These are phyloP conservation scores for Populus trichocarpa DNA, from an alignment of 441 rosid species.

Conservation along the genomic window DNA sequence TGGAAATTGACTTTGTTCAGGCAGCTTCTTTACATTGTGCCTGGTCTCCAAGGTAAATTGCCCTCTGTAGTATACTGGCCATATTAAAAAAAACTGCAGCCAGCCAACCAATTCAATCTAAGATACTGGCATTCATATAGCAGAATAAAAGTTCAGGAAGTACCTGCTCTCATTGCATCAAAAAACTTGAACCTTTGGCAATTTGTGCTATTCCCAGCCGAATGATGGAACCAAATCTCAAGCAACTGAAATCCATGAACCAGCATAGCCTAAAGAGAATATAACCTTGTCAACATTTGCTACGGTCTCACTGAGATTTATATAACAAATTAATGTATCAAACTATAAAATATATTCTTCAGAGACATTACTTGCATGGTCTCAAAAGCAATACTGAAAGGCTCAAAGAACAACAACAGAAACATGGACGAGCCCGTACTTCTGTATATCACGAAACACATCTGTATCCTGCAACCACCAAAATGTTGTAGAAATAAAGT, in stretches of 20 bases:
- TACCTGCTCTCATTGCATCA: slow-evolving; percentile 78
- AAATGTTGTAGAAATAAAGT: slow-evolving; percentile 2
- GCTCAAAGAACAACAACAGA: slow-evolving; percentile 89
- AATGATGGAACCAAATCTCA: slow-evolving; percentile 86
- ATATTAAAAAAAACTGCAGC: background rate
- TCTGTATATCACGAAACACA: slow-evolving; percentile 59
- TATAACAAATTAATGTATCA: background rate
- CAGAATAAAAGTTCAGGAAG: slow-evolving; percentile 14
- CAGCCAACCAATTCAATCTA: slow-evolving; percentile 10
- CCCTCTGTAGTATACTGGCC: background rate
- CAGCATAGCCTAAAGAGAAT: slow-evolving; percentile 66
- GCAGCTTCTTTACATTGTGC: background rate
- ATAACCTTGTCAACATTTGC: background rate
- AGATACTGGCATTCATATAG: slow-evolving; percentile 10
- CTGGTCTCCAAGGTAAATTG: background rate
- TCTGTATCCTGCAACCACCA: slow-evolving; percentile 69
- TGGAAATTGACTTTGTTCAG: background rate
- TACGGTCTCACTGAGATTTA: background rate
- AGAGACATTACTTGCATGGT: slow-evolving; percentile 78
- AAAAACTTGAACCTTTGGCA: slow-evolving; percentile 69
- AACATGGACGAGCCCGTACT: slow-evolving; percentile 62
- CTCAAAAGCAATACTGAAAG: slow-evolving; percentile 94
- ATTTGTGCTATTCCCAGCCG: slow-evolving; percentile 52
- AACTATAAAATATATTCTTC: background rate
- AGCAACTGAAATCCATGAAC: slow-evolving; percentile 97